Percentiles rank a stretch among this genome's conserved stretches.
phyloP scores from a whole-genome alignment of 306 rosid genomes.

The Fagus crenata region DNA sequence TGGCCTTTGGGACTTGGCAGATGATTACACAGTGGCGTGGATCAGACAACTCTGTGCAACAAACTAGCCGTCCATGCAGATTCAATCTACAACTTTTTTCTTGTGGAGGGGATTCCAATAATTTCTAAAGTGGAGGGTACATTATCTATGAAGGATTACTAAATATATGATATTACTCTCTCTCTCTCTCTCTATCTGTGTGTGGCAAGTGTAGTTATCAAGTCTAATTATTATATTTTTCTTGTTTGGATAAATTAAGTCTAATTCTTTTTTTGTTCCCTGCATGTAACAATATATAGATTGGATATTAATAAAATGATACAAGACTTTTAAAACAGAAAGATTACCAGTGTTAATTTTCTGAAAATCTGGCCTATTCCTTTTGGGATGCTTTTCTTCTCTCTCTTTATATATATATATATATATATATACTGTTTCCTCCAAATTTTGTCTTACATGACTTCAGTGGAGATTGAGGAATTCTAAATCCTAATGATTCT shows the following conservation, averaged over 20 bases:
- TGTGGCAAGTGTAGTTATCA: not conserved
- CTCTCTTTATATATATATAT: not conserved
- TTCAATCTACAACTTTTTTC: not conserved
- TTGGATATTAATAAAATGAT: not conserved
- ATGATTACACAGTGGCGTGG: not conserved
- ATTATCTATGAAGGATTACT: not conserved
- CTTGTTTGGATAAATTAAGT: not conserved
- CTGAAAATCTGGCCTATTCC: not conserved
- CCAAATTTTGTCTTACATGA: not conserved
- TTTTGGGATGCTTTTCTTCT: not conserved
- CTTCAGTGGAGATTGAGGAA: not conserved
- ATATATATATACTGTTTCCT: too few relatives aligned
- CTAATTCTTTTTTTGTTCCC: not conserved
- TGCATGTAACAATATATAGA: not conserved
- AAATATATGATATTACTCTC: not conserved
- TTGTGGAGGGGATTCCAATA: conserved; percentile 7
- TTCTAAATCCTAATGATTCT: not conserved
- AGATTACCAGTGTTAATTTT: not conserved
- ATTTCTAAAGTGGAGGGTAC: not conserved
- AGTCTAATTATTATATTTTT: not conserved
- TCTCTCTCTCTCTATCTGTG: not conserved
- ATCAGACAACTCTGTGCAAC: conserved; percentile 13
- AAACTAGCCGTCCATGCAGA: conserved; percentile 14
- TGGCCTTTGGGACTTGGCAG: conserved; percentile 54
- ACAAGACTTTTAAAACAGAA: not conserved